Base-by-base conservation (phyloP, 768 basidiomycete genomes). In the Holtermanniella nyarrowii region DNA sequence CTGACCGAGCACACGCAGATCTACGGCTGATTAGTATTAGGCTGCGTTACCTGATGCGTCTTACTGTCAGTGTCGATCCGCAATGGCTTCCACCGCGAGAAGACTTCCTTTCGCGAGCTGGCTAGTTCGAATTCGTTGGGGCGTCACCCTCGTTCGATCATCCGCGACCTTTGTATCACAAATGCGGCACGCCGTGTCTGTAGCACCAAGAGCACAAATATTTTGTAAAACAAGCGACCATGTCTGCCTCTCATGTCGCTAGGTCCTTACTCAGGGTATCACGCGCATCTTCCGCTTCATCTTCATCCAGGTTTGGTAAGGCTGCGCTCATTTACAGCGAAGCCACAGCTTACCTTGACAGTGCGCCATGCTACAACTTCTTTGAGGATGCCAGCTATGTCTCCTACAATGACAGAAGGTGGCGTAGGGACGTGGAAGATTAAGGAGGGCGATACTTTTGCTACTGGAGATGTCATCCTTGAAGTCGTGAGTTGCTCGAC, bases 381-480 rank as follows among this genome's bases (percentile, higher is more conserved):
- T 56, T 79, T 93, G 53, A 75, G 80, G 60, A 93, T 96, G 88
- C 91, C 91, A 3, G 91, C 91, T 53, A 93, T 96, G 89, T 90
- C 86, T 2, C 90, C 89, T 13, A 93, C 88, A 12, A 90, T 96
- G 86, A 89, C 86, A 0, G 90, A 95, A 72, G 90, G 91, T 42
- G 88, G 85, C 2, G 86, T 97, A 57, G 76, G 88, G 0, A 77
- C 77, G 3, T 96, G 93, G 90, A 95, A 93, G 76, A 84, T 84
- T 74, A 77, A 78, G 57, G 84, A 85, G 61, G 88, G 89, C 16
- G 87, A 88, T 53, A 62, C 80, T 0, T 95, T 89, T 65, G 57
- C 74, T 2, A 76, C 84, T 25, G 90, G 90, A 2, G 89, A 93
- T 55, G 85, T 91, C 31, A 72, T 93, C 47, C 77, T 93, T 44